Evolutionary conservation across 2,329 filamentous ascomycete species (phyloP).

Genomic region (Fusarium pininemorale): DNA sequence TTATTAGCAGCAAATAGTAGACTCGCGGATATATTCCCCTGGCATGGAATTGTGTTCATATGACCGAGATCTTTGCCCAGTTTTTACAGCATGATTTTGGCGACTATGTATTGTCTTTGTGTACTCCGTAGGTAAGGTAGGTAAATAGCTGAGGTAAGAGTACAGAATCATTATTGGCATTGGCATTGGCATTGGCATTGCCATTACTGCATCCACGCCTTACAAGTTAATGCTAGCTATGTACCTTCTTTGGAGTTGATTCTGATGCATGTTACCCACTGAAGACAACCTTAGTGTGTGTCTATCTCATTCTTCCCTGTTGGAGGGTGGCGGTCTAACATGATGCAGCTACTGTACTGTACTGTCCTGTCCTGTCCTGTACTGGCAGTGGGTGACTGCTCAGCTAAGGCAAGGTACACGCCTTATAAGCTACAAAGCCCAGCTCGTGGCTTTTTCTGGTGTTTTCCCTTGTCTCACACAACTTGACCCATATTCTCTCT

Average conservation of each 20-base stretch:
- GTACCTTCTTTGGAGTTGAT: background rate
- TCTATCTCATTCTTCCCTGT: slow-evolving; percentile 16
- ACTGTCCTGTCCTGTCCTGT: background rate
- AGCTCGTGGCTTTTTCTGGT: slow-evolving; percentile 24
- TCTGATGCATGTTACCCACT: slow-evolving; percentile 27
- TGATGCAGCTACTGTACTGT: slow-evolving; percentile 3
- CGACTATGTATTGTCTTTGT: background rate
- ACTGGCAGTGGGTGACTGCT: background rate
- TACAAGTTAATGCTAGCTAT: background rate
- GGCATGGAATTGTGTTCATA: slow-evolving; percentile 34
- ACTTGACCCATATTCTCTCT: background rate
- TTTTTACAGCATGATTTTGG: slow-evolving; percentile 5
- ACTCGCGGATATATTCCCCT: slow-evolving; percentile 5
- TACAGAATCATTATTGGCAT: background rate
- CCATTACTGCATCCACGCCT: slow-evolving; percentile 31
- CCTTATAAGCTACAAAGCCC: slow-evolving; percentile 8
- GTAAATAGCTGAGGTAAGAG: background rate
- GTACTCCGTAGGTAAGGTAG: background rate
- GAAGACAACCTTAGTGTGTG: slow-evolving; percentile 10
- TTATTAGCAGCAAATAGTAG: background rate
- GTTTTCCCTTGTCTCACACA: slow-evolving; percentile 3
- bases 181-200: background rate
- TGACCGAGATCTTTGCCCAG: slow-evolving; percentile 23
- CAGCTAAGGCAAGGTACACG: slow-evolving; percentile 3
- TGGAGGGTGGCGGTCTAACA: slow-evolving; percentile 36